Evolutionary conservation across 331 rosid genomes (phyloP).

Genomic region (Malus hybrid): DNA sequence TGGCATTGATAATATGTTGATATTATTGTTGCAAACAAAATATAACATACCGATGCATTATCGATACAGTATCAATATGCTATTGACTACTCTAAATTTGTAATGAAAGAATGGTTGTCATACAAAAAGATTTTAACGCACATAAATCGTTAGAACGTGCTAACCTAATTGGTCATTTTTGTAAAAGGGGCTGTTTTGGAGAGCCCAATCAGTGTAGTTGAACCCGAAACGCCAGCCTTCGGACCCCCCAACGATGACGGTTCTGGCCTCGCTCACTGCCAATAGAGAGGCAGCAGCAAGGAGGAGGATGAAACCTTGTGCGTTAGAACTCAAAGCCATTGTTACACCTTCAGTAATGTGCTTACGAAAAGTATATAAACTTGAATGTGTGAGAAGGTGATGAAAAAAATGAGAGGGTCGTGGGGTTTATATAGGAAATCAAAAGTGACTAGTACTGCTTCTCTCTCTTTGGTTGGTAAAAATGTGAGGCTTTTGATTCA

Average conservation of each 20-base stretch:
- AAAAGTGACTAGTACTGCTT: not conserved
- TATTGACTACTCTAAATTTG: no score
- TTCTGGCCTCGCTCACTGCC: slow-evolving; percentile 24
- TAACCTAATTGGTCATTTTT: slow-evolving; percentile 41
- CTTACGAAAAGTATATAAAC: no score
- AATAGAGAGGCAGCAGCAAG: slow-evolving; percentile 10
- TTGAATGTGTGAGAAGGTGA: not conserved
- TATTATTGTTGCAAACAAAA: no score
- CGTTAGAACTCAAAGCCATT: slow-evolving; percentile 15
- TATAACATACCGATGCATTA: no score
- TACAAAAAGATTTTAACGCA: no score
- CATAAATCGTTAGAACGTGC: not conserved
- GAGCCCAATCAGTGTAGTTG: slow-evolving; percentile 60
- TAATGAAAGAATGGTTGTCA: no score
- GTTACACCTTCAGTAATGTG: not conserved
- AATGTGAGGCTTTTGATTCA: not conserved
- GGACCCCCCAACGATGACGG: slow-evolving; percentile 51
- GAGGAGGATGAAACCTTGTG: slow-evolving; percentile 22
- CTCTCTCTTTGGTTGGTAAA: not conserved
- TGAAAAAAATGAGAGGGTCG: not conserved
- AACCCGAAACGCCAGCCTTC: slow-evolving; percentile 55
- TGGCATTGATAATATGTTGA: no score
- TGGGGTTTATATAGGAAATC: not conserved
- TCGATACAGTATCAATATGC: no score
- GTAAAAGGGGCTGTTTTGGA: slow-evolving; percentile 46